Evolutionary conservation across 805 yeast species (phyloP).

Genomic region (Candida chilensis): DNA sequence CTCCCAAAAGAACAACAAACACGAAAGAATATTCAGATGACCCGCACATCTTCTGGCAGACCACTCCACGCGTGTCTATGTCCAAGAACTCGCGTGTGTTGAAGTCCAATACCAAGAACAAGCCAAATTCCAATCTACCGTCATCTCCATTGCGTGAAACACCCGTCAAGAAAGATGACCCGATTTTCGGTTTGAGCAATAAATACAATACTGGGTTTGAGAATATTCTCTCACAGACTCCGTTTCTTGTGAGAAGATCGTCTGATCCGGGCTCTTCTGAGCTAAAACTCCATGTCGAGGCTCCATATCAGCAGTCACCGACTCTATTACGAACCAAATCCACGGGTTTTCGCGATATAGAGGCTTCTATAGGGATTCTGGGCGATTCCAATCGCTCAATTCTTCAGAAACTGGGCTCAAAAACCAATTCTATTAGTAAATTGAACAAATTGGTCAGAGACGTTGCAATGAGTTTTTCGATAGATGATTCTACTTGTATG

Average conservation of each 20-base stretch:
- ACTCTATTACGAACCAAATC: constrained; percentile 27
- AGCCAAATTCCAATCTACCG: too few relatives aligned
- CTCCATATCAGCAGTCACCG: constrained; percentile 16
- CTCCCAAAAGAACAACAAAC: too few relatives aligned
- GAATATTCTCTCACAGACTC: constrained; percentile 18
- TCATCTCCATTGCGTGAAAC: constrained; percentile 1
- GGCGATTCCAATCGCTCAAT: constrained; percentile 2
- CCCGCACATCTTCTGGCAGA: too few relatives aligned
- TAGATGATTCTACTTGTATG: neutral
- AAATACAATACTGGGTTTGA: constrained; percentile 32
- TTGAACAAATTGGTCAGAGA: constrained; percentile 4
- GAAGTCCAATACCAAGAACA: too few relatives aligned
- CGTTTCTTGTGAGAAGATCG: constrained; percentile 20
- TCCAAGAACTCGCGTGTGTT: too few relatives aligned
- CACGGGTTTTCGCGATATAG: constrained; percentile 11
- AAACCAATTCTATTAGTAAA: constrained; percentile 2
- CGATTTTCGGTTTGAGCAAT: constrained; percentile 23
- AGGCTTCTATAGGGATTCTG: constrained; percentile 1
- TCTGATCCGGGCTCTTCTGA: constrained; percentile 16
- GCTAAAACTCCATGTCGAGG: constrained; percentile 7
- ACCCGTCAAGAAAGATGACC: constrained; percentile 15
- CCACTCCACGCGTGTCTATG: too few relatives aligned
- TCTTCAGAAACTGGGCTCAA: constrained; percentile 8
- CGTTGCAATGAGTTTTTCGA: constrained; percentile 4
- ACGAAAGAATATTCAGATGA: too few relatives aligned